These are phyloP conservation scores for Paragyromitra xinjiangensis DNA, from an alignment of 495 filamentous ascomycete species.

Conservation along the genomic window DNA sequence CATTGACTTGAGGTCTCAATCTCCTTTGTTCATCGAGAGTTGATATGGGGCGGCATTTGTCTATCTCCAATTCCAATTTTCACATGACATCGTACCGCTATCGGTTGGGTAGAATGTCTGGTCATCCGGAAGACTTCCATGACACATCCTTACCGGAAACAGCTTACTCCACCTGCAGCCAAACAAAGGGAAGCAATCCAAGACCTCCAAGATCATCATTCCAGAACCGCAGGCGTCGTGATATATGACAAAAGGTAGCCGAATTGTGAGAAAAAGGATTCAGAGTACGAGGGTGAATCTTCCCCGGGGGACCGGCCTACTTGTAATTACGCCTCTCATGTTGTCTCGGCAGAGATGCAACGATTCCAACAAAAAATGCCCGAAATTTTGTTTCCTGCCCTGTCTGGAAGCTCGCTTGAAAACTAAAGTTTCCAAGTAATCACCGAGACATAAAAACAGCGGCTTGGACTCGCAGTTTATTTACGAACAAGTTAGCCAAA, in stretches of 20 bases:
- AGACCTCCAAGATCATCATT: constrained; percentile 47
- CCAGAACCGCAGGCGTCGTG: constrained; percentile 48
- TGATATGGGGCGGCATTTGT: constrained; percentile 35
- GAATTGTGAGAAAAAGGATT: constrained; percentile 26
- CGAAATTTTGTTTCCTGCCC: constrained; percentile 30
- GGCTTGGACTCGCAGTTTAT: constrained; percentile 42
- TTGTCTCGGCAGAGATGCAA: constrained; percentile 6
- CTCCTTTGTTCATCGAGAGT: constrained; percentile 44
- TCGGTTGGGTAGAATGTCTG: constrained; percentile 41
- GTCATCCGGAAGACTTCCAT: constrained; percentile 51
- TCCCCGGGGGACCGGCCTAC: constrained; percentile 29
- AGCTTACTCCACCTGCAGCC: constrained; percentile 53
- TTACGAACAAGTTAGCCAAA: constrained; percentile 46
- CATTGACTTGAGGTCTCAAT: constrained; percentile 25
- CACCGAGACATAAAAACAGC: constrained; percentile 33
- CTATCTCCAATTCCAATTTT: constrained; percentile 44
- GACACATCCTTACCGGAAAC: constrained; percentile 52
- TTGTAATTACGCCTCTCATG: constrained; percentile 25
- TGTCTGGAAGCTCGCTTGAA: constrained; percentile 32
- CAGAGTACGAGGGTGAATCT: constrained; percentile 20
- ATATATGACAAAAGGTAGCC: constrained; percentile 47
- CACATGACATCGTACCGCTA: constrained; percentile 51
- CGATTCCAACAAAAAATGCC: constrained; percentile 27
- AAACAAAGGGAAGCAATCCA: constrained; percentile 38
- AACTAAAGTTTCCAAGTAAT: constrained; percentile 46